Conservation (phyloP, 1,139 yeast species). For the Yamadazyma atmosphaerica region DNA sequence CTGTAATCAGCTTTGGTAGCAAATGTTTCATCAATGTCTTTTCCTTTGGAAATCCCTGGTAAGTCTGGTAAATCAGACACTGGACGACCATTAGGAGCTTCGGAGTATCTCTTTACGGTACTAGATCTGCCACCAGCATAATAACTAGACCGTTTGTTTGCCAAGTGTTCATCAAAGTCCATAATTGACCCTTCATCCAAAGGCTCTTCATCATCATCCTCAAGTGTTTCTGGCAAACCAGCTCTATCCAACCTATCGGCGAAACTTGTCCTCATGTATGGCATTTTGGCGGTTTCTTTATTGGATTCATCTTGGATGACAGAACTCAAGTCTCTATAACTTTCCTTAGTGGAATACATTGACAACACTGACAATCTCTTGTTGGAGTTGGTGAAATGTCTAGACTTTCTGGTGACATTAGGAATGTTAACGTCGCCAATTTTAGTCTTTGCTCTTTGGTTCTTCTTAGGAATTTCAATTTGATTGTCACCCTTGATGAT, state of each 20-base stretch:
- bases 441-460: constrained; percentile 30
- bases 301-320: constrained; percentile 42
- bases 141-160: constrained; percentile 40
- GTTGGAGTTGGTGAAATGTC: constrained; percentile 59
- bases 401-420: constrained; percentile 66
- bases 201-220: constrained; percentile 32
- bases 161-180: constrained; percentile 47
- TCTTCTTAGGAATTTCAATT: constrained; percentile 18
- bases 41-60: constrained; percentile 19
- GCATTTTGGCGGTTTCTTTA: constrained; percentile 28
- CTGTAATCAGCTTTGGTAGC: constrained; percentile 32
- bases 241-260: constrained; percentile 46
- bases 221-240: constrained; percentile 29
- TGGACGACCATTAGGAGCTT: constrained; percentile 27
- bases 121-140: constrained; percentile 28
- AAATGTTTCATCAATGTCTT: constrained; percentile 34
- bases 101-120: constrained; percentile 22
- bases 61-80: constrained; percentile 34
- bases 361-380: constrained; percentile 71
- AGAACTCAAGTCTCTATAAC: constrained; percentile 61
- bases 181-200: constrained; percentile 40
- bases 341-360: constrained; percentile 65
- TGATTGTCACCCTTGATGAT: constrained; percentile 23
- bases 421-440: constrained; percentile 68
- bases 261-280: constrained; percentile 42